Base-by-base conservation (phyloP, 1,284 basidiomycete species). In the Gastroboletus turbinatus region DNA sequence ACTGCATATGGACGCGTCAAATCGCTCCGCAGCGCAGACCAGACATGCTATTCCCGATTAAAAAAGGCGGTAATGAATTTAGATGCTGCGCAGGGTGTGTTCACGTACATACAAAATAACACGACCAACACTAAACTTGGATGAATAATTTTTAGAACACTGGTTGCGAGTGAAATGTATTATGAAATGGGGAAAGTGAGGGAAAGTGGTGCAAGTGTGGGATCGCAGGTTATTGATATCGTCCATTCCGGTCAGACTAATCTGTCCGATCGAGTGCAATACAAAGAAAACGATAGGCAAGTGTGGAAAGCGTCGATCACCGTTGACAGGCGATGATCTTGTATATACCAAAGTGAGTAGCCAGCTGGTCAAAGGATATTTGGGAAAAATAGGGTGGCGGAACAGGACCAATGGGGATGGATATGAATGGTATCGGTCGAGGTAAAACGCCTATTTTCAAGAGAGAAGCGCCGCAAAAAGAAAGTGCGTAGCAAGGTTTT, bases 71-170 rank as follows among this genome's bases (percentile, higher is more conserved):
- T 52, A 38, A 38, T 42, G 25, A 44, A 36, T 21, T 47, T 25
- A 16, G 35, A 30, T 49, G 29, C 60, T 62, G 60, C 62, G 60
- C 43, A 63, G n/a, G 30, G 43, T 46, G 42, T 19, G 53, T 38
- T 38, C 44, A 43, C 33, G 6, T 53, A 44, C 56, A 60, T 43
- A 40, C 11, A 43, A 16, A 23, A 25, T 14, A 27, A 50, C 33
- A 53, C 46, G 36, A 43, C 17, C 17, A 47, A 55, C 16, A 17
- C 29, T 32, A 45, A 55, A 47, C 19, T 45, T 32, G 21, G 38
- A 44, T 48, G 36, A 36, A 33, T 29, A 19, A 38, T 35, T 35
- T 33, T 10, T 7, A 1, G 4, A 9, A 25, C 44, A 42, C 23
- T 0, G 27, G 36, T 29, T 23, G 42, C 33, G 46, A 19, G 43